Evolutionary conservation across 1,284 basidiomycete genomes (phyloP).

Genomic region (Abortiporus biennis): DNA sequence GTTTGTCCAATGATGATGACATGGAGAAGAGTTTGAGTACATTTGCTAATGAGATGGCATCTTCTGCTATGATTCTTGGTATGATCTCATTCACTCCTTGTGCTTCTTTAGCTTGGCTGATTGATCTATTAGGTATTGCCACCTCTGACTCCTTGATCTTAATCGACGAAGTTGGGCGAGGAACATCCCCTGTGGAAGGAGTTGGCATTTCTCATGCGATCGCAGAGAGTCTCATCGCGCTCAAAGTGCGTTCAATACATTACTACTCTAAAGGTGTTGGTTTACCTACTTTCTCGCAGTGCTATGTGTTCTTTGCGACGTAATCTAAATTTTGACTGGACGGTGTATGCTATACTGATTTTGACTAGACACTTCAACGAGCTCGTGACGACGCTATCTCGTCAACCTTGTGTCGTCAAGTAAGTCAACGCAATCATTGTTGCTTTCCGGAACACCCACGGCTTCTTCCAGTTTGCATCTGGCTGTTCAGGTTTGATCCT

Average conservation of each 20-base stretch:
- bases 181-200: constrained; percentile 84
- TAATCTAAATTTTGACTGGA: too few relatives aligned
- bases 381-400: constrained; percentile 61
- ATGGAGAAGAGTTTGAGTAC: constrained; percentile 86
- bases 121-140: constrained; percentile 55
- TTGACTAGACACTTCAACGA: constrained; percentile 70
- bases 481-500: constrained; percentile 71
- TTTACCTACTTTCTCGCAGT: too few relatives aligned
- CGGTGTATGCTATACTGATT: too few relatives aligned
- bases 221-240: constrained; percentile 76
- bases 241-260: constrained; percentile 46
- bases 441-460: background rate
- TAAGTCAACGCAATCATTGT: constrained; percentile 27
- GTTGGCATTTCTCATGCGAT: constrained; percentile 90
- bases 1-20: constrained; percentile 90
- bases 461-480: constrained; percentile 63
- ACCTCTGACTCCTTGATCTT: constrained; percentile 71
- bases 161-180: constrained; percentile 88
- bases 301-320: constrained; percentile 89
- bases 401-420: constrained; percentile 71
- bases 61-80: constrained; percentile 85
- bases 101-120: background rate
- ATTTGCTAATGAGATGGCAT: constrained; percentile 90
- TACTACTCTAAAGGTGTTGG: constrained; percentile 1
- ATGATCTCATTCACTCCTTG: background rate